Evolutionary conservation across 2,329 filamentous ascomycete genomes (phyloP).

Genomic region (Colletotrichum limetticola): DNA sequence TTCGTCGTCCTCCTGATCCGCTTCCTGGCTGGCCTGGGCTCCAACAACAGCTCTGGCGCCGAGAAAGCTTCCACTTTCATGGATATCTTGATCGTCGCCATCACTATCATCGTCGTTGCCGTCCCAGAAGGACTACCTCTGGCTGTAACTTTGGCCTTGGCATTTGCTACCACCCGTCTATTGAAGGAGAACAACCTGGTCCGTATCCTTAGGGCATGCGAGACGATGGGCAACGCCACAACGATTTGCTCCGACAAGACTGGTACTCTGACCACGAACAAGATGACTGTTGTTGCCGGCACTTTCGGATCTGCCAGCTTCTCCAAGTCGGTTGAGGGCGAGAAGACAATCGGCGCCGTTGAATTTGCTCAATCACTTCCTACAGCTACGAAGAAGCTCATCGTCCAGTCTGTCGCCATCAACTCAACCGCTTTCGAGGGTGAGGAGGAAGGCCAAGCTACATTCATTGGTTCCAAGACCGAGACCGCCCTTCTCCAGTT

Average conservation of each 20-base stretch:
- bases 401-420: slow-evolving; percentile 60
- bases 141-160: slow-evolving; percentile 74
- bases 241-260: slow-evolving; percentile 84
- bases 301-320: slow-evolving; percentile 64
- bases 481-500: slow-evolving; percentile 65
- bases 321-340: slow-evolving; percentile 41
- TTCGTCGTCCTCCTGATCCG: slow-evolving; percentile 84
- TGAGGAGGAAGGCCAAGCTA: slow-evolving; percentile 53
- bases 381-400: slow-evolving; percentile 43
- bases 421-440: slow-evolving; percentile 69
- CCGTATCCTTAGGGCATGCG: slow-evolving; percentile 73
- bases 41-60: slow-evolving; percentile 58
- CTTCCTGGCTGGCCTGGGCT: slow-evolving; percentile 72
- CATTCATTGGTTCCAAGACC: slow-evolving; percentile 67
- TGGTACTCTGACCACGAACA: slow-evolving; percentile 73
- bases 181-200: slow-evolving; percentile 78
- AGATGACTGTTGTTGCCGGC: slow-evolving; percentile 80
- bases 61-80: slow-evolving; percentile 70
- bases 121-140: slow-evolving; percentile 75
- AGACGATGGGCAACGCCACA: slow-evolving; percentile 78
- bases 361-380: slow-evolving; percentile 38
- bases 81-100: slow-evolving; percentile 72
- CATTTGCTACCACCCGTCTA: slow-evolving; percentile 77
- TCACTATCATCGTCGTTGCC: slow-evolving; percentile 75
- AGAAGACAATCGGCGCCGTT: slow-evolving; percentile 37